A percentile compares a stretch with the other conserved stretches of the same genome.
Conservation (phyloP, 352 stramenopile genomes). For the Ophiocytium majus region DNA sequence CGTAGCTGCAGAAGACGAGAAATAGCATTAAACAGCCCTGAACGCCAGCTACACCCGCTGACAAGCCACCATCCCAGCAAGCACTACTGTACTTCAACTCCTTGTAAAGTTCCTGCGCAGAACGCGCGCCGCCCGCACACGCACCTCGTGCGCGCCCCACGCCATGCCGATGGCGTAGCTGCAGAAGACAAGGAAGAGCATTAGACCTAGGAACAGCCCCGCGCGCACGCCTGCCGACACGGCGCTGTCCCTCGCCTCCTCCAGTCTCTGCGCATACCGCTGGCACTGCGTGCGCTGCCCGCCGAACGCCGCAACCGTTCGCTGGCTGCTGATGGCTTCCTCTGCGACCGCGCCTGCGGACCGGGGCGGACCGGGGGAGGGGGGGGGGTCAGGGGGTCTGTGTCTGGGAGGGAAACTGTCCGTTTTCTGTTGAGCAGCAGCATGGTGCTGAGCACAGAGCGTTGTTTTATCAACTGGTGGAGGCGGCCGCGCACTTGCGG, state of each 20-base stretch:
- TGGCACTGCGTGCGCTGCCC: constrained; percentile 56
- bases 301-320: constrained; percentile 59
- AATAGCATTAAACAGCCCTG: constrained; percentile 60
- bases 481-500: too few species aligned
- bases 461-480: too few species aligned
- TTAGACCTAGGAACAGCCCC: constrained; percentile 45
- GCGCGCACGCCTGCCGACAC: constrained; percentile 39
- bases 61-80: too few species aligned
- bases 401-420: background rate
- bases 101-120: background rate
- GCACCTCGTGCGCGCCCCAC: constrained; percentile 64
- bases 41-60: too few species aligned
- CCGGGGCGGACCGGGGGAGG: constrained; percentile 46
- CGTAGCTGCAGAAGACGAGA: constrained; percentile 67
- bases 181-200: constrained; percentile 62
- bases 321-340: constrained; percentile 59
- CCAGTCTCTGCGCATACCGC: constrained; percentile 36
- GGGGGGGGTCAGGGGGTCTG: background rate
- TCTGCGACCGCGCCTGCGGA: constrained; percentile 14
- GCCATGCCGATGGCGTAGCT: constrained; percentile 74
- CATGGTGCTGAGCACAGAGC: too few species aligned
- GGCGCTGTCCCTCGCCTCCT: constrained; percentile 38
- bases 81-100: too few species aligned
- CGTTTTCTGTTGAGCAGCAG: too few species aligned
- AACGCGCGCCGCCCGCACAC: background rate